Percentiles rank a stretch among this genome's conserved stretches.
Evolutionary conservation across 805 yeast genomes (phyloP).

Genomic region (Torulaspora quercuum): DNA sequence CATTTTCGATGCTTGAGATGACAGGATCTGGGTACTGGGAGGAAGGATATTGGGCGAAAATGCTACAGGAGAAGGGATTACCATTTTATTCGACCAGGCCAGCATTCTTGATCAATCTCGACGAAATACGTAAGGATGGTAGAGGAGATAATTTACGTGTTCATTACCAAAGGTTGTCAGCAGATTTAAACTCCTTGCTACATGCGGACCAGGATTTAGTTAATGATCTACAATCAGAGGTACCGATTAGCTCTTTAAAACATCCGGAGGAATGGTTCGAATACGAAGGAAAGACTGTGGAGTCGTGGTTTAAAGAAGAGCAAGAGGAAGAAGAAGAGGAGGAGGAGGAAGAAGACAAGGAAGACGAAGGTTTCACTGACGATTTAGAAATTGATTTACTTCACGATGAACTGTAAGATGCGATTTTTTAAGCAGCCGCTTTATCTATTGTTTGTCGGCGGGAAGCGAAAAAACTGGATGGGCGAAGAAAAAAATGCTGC

Average conservation of each 20-base stretch:
- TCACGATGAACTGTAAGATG: slow-evolving; percentile 16
- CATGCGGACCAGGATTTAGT: slow-evolving; percentile 91
- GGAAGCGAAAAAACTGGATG: no score
- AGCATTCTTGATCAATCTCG: slow-evolving; percentile 73
- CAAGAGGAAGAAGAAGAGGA: not conserved
- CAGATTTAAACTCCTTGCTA: slow-evolving; percentile 73
- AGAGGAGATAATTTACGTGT: slow-evolving; percentile 81
- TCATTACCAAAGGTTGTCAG: slow-evolving; percentile 78
- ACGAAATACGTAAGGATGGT: slow-evolving; percentile 54
- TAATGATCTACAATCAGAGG: slow-evolving; percentile 68
- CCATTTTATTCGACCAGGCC: slow-evolving; percentile 80
- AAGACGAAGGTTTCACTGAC: slow-evolving; percentile 1
- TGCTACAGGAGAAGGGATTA: slow-evolving; percentile 50
- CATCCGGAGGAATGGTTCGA: slow-evolving; percentile 3
- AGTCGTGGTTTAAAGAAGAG: not conserved
- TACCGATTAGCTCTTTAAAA: slow-evolving; percentile 33
- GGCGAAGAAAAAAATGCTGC: slow-evolving; percentile 1
- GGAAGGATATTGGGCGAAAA: slow-evolving; percentile 80
- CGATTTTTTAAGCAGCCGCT: not conserved
- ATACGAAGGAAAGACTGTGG: no score
- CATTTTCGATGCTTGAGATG: slow-evolving; percentile 79
- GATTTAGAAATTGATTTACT: slow-evolving; percentile 1
- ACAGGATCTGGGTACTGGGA: slow-evolving; percentile 84
- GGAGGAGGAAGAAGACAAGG: not conserved
- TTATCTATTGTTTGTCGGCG: no score